These are phyloP conservation scores for Exophiala sp. DNA, from an alignment of 2,329 filamentous ascomycete species.

Conservation along the genomic window DNA sequence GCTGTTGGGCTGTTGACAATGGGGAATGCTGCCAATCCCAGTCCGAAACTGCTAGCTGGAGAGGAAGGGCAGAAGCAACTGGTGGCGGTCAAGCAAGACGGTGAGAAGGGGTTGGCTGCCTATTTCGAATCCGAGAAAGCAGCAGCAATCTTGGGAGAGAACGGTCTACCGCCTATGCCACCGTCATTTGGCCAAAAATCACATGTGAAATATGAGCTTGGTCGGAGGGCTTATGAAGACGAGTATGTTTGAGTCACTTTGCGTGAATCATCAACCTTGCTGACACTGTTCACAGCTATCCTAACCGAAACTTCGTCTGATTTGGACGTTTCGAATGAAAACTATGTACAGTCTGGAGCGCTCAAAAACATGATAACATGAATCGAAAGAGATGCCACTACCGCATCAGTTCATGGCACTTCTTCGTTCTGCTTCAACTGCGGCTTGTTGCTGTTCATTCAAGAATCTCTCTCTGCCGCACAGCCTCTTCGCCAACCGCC, in stretches of 20 bases:
- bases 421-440: slow-evolving; percentile 36
- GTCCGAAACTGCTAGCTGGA: slow-evolving; percentile 70
- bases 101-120: slow-evolving; percentile 67
- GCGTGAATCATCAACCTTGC: slow-evolving; percentile 36
- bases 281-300: slow-evolving; percentile 51
- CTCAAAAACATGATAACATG: slow-evolving; percentile 9
- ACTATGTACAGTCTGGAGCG: slow-evolving; percentile 18
- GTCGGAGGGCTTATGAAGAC: slow-evolving; percentile 63
- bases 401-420: slow-evolving; percentile 17
- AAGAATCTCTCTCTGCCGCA: slow-evolving; percentile 59
- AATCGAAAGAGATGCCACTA: not conserved
- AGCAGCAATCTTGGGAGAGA: slow-evolving; percentile 60
- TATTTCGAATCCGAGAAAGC: slow-evolving; percentile 66
- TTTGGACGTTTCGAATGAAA: not conserved
- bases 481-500: slow-evolving; percentile 67
- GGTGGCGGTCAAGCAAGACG: slow-evolving; percentile 71
- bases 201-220: slow-evolving; percentile 68
- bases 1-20: slow-evolving; percentile 80
- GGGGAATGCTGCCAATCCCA: slow-evolving; percentile 75
- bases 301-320: slow-evolving; percentile 45
- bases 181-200: slow-evolving; percentile 60
- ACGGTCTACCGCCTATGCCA: slow-evolving; percentile 83
- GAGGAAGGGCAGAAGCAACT: slow-evolving; percentile 71
- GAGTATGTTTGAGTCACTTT: slow-evolving; percentile 52
- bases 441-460: slow-evolving; percentile 52